Evolutionary conservation across 805 yeast genomes (phyloP).

Genomic region (Lachancea lanzarotensis): DNA sequence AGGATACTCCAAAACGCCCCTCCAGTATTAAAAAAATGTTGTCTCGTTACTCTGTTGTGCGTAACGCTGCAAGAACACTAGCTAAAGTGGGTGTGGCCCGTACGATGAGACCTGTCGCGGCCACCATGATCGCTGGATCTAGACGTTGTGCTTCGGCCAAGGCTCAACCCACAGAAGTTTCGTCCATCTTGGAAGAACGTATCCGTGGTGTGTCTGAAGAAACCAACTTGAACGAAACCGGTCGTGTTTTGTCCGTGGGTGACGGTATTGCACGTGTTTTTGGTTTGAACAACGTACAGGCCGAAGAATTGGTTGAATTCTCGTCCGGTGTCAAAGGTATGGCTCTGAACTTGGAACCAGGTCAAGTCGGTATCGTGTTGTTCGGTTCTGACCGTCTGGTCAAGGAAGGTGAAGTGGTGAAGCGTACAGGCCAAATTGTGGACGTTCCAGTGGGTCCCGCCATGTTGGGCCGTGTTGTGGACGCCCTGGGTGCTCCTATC

Average conservation of each 20-base stretch:
- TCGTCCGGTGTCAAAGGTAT: constrained; percentile 99
- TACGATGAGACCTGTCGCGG: constrained; percentile 54
- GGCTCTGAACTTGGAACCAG: constrained; percentile 99
- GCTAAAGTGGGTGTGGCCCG: constrained; percentile 47
- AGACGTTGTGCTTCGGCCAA: constrained; percentile 91
- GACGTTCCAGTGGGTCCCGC: constrained; percentile 99
- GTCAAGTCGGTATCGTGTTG: constrained; percentile 99
- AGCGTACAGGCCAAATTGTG: constrained; percentile 99
- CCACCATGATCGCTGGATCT: constrained; percentile 48
- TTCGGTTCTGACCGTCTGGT: constrained; percentile 99
- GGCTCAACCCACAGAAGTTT: constrained; percentile 99
- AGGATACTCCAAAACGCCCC: too few species aligned
- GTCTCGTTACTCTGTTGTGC: constrained; percentile 72
- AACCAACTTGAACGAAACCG: constrained; percentile 97
- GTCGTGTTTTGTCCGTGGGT: constrained; percentile 98
- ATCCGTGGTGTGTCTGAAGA: constrained; percentile 98
- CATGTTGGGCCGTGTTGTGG: constrained; percentile 98
- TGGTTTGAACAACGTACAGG: constrained; percentile 99
- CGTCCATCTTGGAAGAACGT: constrained; percentile 97
- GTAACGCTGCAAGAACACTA: constrained; percentile 79
- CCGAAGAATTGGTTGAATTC: constrained; percentile 99
- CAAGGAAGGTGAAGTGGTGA: constrained; percentile 99
- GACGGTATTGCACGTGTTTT: constrained; percentile 99
- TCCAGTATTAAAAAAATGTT: constrained; percentile 43
- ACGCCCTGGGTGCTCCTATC: constrained; percentile 98